Evolutionary conservation across 768 basidiomycete species (phyloP), one percentile per base, ranked within the genome.

Genomic region (Lentinus brumalis): DNA sequence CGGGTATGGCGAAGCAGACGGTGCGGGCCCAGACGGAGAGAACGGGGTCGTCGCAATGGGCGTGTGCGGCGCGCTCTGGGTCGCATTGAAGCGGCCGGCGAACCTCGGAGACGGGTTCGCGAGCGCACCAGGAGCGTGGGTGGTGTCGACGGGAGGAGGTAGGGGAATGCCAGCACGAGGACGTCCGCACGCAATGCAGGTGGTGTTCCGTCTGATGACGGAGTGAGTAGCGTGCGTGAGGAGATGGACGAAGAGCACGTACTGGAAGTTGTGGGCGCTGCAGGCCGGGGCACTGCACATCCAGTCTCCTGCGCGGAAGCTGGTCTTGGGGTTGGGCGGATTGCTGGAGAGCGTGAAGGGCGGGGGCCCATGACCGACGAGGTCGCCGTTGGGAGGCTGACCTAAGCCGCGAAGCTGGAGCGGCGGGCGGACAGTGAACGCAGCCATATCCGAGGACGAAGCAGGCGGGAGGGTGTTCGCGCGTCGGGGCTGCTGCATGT

Each of bases 221-320:
- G 74, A 72, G 49, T 80, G 74, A 49, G 80, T 81, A 65, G 84
- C 78, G 73, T 81, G 77, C 62, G 62, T 57, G 62, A 57, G 38
- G 31, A 58, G 54, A 53, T 44, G 55, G 14, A 47, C 5, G 41
- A 57, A 70, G 69, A 12, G 83, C 88, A 79, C 46, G 9, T 73
- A 91, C 90, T 88, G 88, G 79, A 92, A 93, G 76, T 93, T 93
- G 73, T 92, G 89, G 14, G 89, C 90, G 67, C 84, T 87, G 72
- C 91, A 93, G 50, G 81, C 84, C 65, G 83, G 78, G 57, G 83
- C 82, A 57, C 76, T 77, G 70, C 91, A 92, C 74, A 73, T 67
- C 75, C 75, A 76, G 47, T 76, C 75, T 1, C 75, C 75, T 5
- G 68, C 59, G 18, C 75, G 53, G 60, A 74, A 76, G 44, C 55